These are phyloP conservation scores for Chrysoporthe cubensis DNA, from an alignment of 2,329 filamentous ascomycete genomes.

Conservation along the genomic window DNA sequence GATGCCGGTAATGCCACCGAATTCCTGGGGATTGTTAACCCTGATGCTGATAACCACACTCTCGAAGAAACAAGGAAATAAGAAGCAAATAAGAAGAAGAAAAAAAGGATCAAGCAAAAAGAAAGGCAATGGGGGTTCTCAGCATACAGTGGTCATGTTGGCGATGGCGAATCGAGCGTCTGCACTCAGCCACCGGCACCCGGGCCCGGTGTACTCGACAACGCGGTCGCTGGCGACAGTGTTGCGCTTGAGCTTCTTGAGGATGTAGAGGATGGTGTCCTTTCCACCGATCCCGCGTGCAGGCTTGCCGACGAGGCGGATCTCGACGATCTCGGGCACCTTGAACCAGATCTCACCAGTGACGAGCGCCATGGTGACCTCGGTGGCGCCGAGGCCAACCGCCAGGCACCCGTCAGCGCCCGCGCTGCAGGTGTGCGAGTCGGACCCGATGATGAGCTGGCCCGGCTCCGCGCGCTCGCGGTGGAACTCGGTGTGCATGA, in stretches of 20 bases:
- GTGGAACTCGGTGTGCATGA: slow-evolving; percentile 46
- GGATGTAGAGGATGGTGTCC: slow-evolving; percentile 44
- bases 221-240: slow-evolving; percentile 44
- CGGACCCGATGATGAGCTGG: slow-evolving; percentile 43
- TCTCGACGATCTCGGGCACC: slow-evolving; percentile 42
- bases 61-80: too few species aligned
- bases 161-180: too few species aligned
- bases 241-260: slow-evolving; percentile 43
- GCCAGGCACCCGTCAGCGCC: slow-evolving; percentile 42
- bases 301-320: slow-evolving; percentile 40
- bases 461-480: slow-evolving; percentile 44
- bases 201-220: slow-evolving; percentile 42
- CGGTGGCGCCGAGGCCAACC: slow-evolving; percentile 44
- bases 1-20: too few species aligned
- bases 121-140: too few species aligned
- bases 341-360: slow-evolving; percentile 47
- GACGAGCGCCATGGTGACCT: slow-evolving; percentile 43
- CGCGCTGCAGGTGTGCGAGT: slow-evolving; percentile 45
- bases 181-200: too few species aligned
- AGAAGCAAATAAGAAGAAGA: too few species aligned
- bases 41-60: too few species aligned
- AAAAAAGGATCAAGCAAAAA: too few species aligned
- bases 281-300: slow-evolving; percentile 42
- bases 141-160: too few species aligned
- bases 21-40: too few species aligned